Conservation (phyloP, 768 basidiomycete genomes). For the Daedaleopsis nitida region DNA sequence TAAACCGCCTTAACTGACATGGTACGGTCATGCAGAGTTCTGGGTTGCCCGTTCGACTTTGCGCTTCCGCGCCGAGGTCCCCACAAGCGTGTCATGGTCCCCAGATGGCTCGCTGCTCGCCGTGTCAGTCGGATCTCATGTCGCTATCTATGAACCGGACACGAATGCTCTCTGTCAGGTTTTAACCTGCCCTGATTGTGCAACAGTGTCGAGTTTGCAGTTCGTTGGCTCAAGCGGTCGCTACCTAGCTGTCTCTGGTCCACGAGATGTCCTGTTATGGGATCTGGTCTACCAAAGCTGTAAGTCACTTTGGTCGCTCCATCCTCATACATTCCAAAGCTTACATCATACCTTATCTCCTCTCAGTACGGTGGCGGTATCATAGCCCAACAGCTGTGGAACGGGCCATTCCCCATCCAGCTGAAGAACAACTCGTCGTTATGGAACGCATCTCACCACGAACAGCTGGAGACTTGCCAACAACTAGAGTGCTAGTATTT, state of each 20-base stretch:
- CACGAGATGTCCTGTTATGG: constrained; percentile 63
- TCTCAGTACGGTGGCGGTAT: constrained; percentile 64
- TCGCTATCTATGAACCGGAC: constrained; percentile 74
- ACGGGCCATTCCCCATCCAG: constrained; percentile 55
- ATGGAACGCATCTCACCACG: constrained; percentile 41
- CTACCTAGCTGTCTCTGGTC: constrained; percentile 60
- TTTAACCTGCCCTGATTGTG: constrained; percentile 59
- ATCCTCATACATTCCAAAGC: constrained; percentile 4
- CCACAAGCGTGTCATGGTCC: constrained; percentile 75
- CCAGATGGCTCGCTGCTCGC: constrained; percentile 85
- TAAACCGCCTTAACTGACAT: neutral
- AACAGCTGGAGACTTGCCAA: constrained; percentile 7
- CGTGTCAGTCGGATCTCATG: constrained; percentile 62
- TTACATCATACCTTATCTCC: neutral
- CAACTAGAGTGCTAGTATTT: constrained; percentile 52
- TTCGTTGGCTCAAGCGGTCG: constrained; percentile 78
- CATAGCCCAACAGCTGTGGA: constrained; percentile 40
- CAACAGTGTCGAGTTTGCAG: constrained; percentile 43
- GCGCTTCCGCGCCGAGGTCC: constrained; percentile 65
- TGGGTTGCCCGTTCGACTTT: constrained; percentile 84
- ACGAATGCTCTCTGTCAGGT: constrained; percentile 62
- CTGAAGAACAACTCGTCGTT: constrained; percentile 59
- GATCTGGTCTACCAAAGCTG: constrained; percentile 66
- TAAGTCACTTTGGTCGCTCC: constrained; percentile 35
- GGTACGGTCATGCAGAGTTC: constrained; percentile 47